phyloP scores from a whole-genome alignment of 208 protist species.

The Kentomonas sorsogonicus region DNA sequence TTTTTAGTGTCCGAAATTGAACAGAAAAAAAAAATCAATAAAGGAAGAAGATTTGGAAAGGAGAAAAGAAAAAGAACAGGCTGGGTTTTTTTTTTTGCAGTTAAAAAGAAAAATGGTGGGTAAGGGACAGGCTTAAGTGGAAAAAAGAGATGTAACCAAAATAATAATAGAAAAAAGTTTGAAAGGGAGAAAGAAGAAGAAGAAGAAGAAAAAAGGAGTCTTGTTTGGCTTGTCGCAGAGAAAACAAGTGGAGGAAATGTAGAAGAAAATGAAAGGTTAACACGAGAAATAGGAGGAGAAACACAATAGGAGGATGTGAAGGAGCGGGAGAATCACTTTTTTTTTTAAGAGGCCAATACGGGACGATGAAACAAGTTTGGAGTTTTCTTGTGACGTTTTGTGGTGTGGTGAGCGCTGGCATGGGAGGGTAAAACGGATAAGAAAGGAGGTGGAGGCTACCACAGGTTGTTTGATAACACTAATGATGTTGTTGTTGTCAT shows the following conservation, averaged over 20 bases:
- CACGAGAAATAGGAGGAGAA: background rate
- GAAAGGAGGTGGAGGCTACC: too few species aligned
- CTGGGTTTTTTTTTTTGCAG: background rate
- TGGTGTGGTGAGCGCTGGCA: too few species aligned
- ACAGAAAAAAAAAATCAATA: too few species aligned
- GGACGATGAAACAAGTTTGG: too few species aligned
- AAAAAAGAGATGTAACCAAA: background rate
- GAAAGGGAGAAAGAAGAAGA: slow-evolving; percentile 7
- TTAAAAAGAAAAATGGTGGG: background rate
- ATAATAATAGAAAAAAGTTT: background rate
- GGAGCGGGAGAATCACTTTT: too few species aligned
- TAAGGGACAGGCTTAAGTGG: background rate
- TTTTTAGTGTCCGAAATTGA: too few species aligned
- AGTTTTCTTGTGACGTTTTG: too few species aligned
- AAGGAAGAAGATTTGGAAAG: background rate
- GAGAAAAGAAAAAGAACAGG: slow-evolving; percentile 11
- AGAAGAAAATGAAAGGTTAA: background rate
- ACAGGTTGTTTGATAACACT: too few species aligned
- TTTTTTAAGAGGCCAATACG: too few species aligned
- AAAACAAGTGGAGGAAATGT: slow-evolving; percentile 8
- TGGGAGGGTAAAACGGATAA: too few species aligned
- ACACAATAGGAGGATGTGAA: too few species aligned
- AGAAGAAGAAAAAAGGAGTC: slow-evolving; percentile 15
- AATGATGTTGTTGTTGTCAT: background rate
- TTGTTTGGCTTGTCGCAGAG: too few species aligned